Percentiles rank a stretch among this genome's conserved stretches.
These are phyloP conservation scores for Trichoderma arundinaceum DNA, from an alignment of 2,329 filamentous ascomycete species.

Conservation along the genomic window DNA sequence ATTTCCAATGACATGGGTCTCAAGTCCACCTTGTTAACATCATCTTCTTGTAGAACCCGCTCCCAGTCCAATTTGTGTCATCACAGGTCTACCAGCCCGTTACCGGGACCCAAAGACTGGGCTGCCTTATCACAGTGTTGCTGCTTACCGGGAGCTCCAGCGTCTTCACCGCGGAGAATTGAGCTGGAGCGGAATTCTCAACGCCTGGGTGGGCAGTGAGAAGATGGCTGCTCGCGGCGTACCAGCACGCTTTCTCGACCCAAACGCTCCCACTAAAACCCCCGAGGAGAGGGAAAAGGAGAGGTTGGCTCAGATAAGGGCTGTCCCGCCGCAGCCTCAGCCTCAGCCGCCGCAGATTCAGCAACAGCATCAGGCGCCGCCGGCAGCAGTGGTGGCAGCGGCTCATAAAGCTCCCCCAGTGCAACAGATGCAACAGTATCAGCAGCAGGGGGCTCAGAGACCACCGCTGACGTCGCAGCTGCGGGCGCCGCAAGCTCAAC, in stretches of 20 bases:
- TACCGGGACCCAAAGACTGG: conserved; percentile 87
- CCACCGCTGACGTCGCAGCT: neutral
- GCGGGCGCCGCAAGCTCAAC: neutral
- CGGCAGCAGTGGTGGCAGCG: conserved; percentile 23
- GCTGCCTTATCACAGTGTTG: conserved; percentile 77
- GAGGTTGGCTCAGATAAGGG: conserved; percentile 13
- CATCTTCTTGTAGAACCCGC: conserved; percentile 51
- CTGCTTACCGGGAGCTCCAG: conserved; percentile 83
- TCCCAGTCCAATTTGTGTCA: conserved; percentile 69
- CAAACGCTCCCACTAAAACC: conserved; percentile 35
- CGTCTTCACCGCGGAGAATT: conserved; percentile 75
- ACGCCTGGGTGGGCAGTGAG: conserved; percentile 78
- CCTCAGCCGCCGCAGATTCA: conserved; percentile 15
- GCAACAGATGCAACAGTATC: conserved; percentile 3
- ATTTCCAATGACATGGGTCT: neutral
- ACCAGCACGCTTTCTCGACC: conserved; percentile 72
- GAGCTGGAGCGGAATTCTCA: conserved; percentile 80
- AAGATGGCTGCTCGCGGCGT: conserved; percentile 74
- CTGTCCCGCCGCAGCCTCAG: conserved; percentile 4
- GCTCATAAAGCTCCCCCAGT: conserved; percentile 16
- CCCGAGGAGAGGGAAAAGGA: conserved; percentile 34
- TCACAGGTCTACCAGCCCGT: conserved; percentile 79
- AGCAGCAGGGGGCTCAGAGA: conserved; percentile 14
- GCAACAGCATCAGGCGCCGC: conserved; percentile 11
- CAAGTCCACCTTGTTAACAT: neutral